Evolutionary conservation across 1,284 basidiomycete genomes (phyloP).

Genomic region (Ceratobasidium sp.): DNA sequence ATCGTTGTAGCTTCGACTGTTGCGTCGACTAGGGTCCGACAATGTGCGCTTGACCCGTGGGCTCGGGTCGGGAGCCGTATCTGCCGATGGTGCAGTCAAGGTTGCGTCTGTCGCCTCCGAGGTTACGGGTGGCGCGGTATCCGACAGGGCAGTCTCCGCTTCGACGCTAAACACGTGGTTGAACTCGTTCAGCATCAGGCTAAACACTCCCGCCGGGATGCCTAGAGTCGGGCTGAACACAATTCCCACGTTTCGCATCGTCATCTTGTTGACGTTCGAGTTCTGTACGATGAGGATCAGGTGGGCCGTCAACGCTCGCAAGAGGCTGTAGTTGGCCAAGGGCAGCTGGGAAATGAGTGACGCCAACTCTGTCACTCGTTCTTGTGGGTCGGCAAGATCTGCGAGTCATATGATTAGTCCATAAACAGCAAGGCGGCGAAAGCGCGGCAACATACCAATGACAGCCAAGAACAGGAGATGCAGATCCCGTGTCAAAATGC

Average conservation of each 20-base stretch:
- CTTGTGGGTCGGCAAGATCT: constrained; percentile 89
- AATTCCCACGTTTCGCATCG: constrained; percentile 96
- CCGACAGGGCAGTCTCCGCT: constrained; percentile 55
- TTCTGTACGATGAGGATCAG: constrained; percentile 95
- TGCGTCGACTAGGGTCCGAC: constrained; percentile 61
- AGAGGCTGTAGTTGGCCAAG: constrained; percentile 89
- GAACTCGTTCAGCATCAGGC: constrained; percentile 89
- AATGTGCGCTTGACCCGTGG: constrained; percentile 45
- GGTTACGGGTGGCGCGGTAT: constrained; percentile 50
- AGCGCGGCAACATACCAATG: constrained; percentile 69
- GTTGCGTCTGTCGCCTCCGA: constrained; percentile 6
- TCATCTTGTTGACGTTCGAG: constrained; percentile 95
- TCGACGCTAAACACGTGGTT: constrained; percentile 85
- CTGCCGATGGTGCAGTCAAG: constrained; percentile 43
- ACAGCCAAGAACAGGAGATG: constrained; percentile 88
- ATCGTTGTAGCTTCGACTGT: constrained; percentile 79
- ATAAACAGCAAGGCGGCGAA: constrained; percentile 28
- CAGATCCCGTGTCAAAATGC: constrained; percentile 88
- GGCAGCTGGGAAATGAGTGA: constrained; percentile 86
- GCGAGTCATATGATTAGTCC: constrained; percentile 40
- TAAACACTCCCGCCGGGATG: constrained; percentile 93
- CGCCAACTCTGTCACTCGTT: constrained; percentile 86
- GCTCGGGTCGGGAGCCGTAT: constrained; percentile 50
- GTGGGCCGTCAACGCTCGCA: constrained; percentile 93
- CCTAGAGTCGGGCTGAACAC: constrained; percentile 95